Conservation (phyloP, 1,284 basidiomycete genomes). For the Malassezia obtusa region DNA sequence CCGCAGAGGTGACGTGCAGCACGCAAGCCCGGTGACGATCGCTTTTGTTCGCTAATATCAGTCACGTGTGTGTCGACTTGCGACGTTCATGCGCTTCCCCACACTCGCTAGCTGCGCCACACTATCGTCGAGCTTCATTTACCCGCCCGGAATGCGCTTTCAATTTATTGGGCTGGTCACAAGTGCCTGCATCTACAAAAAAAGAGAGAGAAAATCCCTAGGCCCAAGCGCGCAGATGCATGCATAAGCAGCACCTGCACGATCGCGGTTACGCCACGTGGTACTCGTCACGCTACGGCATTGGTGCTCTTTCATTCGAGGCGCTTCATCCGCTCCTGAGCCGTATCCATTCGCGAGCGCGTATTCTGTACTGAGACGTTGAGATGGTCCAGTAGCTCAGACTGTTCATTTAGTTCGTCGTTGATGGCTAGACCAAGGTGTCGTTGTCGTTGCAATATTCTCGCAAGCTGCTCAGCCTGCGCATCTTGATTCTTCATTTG, state of each 20-base stretch:
- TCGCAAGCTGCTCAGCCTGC: slow-evolving; percentile 66
- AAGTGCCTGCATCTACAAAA: not conserved
- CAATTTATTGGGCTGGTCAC: too few relatives aligned
- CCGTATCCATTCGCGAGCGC: slow-evolving; percentile 63
- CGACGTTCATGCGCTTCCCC: not conserved
- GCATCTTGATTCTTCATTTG: slow-evolving; percentile 75
- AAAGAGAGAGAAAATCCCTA: too few relatives aligned
- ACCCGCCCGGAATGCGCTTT: not conserved
- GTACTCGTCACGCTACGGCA: too few relatives aligned
- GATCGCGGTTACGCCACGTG: not conserved
- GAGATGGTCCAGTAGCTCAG: slow-evolving; percentile 72
- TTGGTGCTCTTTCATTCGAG: slow-evolving; percentile 10
- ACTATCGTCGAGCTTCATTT: not conserved
- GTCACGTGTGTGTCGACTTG: not conserved
- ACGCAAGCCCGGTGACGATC: not conserved
- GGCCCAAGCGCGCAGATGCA: not conserved
- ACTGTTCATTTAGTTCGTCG: slow-evolving; percentile 72
- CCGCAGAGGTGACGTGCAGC: not conserved
- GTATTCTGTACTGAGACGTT: slow-evolving; percentile 64
- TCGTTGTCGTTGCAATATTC: slow-evolving; percentile 73
- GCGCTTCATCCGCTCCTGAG: slow-evolving; percentile 64
- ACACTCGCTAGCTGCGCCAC: not conserved
- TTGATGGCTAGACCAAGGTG: slow-evolving; percentile 79
- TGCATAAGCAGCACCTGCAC: not conserved
- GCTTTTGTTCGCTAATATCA: not conserved